A percentile compares a stretch with the other conserved stretches of the same genome.
Conservation (phyloP, 2,329 filamentous ascomycete species). For the Helminthosporium solani region DNA sequence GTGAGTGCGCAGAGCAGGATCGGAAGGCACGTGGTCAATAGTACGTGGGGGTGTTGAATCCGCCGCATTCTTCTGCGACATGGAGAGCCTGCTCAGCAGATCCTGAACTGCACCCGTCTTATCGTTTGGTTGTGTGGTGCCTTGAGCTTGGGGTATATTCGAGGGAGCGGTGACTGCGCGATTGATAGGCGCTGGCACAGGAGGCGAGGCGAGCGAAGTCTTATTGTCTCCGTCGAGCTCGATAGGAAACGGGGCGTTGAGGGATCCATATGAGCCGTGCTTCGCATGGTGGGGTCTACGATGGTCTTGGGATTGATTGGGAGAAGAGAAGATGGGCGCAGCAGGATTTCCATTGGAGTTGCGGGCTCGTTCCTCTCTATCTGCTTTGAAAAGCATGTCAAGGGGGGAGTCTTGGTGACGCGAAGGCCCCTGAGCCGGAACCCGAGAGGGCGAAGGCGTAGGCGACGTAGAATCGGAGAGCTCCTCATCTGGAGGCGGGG, state of each 20-base stretch:
- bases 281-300: conserved; percentile 39
- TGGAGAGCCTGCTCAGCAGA: conserved; percentile 43
- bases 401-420: conserved; percentile 71
- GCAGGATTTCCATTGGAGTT: conserved; percentile 50
- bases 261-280: conserved; percentile 48
- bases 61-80: conserved; percentile 31
- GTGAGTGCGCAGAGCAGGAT: conserved; percentile 28
- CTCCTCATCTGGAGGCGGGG: conserved; percentile 48
- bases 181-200: conserved; percentile 23
- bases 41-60: conserved; percentile 26
- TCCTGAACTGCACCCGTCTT: conserved; percentile 46
- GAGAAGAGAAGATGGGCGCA: conserved; percentile 16
- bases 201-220: conserved; percentile 22
- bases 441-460: conserved; percentile 56
- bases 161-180: conserved; percentile 37
- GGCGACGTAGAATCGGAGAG: conserved; percentile 45
- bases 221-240: conserved; percentile 58
- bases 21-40: conserved; percentile 21
- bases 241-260: conserved; percentile 63
- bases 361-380: conserved; percentile 72
- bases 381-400: conserved; percentile 86
- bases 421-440: conserved; percentile 44
- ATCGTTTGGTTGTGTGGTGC: conserved; percentile 42
- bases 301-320: conserved; percentile 20
- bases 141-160: conserved; percentile 26